Percentiles rank a stretch among this genome's conserved stretches.
phyloP scores from a whole-genome alignment of 352 stramenopile species.

The Pythium sp. region DNA sequence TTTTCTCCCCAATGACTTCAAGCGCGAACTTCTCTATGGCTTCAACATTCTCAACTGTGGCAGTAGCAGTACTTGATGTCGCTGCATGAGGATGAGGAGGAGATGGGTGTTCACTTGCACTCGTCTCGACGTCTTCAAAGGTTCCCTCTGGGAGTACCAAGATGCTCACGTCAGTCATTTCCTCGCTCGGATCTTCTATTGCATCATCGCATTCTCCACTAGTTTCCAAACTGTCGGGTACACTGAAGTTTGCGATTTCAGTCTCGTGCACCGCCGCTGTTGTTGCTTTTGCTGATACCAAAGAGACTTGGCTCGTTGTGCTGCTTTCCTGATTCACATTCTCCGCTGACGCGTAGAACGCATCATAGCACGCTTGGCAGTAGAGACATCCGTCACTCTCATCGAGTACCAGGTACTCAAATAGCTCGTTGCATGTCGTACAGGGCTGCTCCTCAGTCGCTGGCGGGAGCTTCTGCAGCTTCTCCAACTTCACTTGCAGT shows the following conservation, averaged over 20 bases:
- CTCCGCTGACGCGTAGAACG: slow-evolving; percentile 47
- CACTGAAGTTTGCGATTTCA: not conserved
- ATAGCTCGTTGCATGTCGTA: slow-evolving; percentile 42
- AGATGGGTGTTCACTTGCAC: not conserved
- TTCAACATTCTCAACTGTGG: not conserved
- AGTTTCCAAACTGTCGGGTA: not conserved
- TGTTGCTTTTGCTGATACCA: not conserved
- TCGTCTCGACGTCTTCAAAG: not conserved
- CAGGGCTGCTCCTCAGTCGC: slow-evolving; percentile 22
- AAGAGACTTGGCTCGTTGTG: not conserved
- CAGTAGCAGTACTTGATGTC: not conserved
- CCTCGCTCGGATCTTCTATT: not conserved
- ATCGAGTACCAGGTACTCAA: slow-evolving; percentile 45
- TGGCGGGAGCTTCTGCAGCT: slow-evolving; percentile 5
- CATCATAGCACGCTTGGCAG: slow-evolving; percentile 63
- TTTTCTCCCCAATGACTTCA: not conserved
- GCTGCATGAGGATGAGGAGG: not conserved
- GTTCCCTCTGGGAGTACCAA: not conserved
- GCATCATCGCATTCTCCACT: not conserved
- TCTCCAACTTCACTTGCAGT: slow-evolving; percentile 18
- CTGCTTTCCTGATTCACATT: not conserved
- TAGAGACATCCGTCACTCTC: slow-evolving; percentile 66
- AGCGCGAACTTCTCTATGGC: not conserved
- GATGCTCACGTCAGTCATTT: not conserved
- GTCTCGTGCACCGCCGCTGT: not conserved